Evolutionary conservation across 768 basidiomycete genomes (phyloP).

Genomic region (Sporobolomyces roseus): DNA sequence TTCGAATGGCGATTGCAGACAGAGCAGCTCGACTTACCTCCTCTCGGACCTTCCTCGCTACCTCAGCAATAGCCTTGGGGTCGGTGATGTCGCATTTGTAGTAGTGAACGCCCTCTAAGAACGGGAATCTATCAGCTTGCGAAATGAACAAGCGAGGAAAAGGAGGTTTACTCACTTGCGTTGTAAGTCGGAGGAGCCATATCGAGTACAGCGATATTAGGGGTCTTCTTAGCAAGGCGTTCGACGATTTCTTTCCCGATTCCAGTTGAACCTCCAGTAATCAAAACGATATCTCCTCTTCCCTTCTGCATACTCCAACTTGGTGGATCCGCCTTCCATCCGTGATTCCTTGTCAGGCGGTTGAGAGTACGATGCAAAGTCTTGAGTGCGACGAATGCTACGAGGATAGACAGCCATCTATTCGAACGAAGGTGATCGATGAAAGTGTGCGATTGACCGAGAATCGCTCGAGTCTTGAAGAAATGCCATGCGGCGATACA

Average conservation of each 20-base stretch:
- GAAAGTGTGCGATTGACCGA: constrained; percentile 11
- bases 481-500: constrained; percentile 15
- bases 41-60: constrained; percentile 23
- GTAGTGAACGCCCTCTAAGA: constrained; percentile 21
- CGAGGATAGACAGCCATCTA: constrained; percentile 14
- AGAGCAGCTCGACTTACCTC: constrained; percentile 1
- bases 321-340: constrained; percentile 29
- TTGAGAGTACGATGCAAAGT: constrained; percentile 17
- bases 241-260: constrained; percentile 38
- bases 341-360: constrained; percentile 26
- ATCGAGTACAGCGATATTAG: constrained; percentile 34
- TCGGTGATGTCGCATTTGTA: constrained; percentile 36
- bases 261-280: constrained; percentile 34
- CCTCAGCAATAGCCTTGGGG: constrained; percentile 24
- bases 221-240: constrained; percentile 20
- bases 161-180: constrained; percentile 29
- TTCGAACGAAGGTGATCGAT: constrained; percentile 11
- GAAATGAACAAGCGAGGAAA: too few species aligned
- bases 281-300: constrained; percentile 33
- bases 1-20: too few species aligned
- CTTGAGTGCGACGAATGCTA: constrained; percentile 32
- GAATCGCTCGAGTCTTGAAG: constrained; percentile 7
- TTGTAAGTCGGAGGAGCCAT: constrained; percentile 26
- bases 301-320: constrained; percentile 20
- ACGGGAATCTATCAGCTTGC: too few species aligned